phyloP scores from a whole-genome alignment of 2,329 filamentous ascomycete genomes.

The Ophiostoma triangulosporum region DNA sequence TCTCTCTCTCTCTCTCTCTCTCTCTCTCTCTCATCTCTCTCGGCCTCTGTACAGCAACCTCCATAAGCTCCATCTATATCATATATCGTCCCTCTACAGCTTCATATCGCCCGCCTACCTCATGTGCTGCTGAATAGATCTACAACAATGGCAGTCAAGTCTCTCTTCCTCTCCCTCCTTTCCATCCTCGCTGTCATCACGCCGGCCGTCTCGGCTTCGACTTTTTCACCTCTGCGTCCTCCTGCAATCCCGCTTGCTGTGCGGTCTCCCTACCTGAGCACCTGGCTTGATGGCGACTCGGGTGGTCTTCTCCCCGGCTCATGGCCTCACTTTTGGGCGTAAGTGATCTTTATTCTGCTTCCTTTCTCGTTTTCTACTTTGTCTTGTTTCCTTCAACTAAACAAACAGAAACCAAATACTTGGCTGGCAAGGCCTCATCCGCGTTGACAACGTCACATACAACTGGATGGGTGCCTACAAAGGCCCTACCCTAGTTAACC shows the following conservation, averaged over 20 bases:
- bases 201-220: constrained; percentile 9
- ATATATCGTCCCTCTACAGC: neutral
- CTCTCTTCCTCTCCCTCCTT: neutral
- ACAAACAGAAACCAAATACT: constrained; percentile 36
- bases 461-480: constrained; percentile 53
- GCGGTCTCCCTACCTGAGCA: constrained; percentile 59
- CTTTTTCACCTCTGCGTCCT: constrained; percentile 20
- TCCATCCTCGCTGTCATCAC: neutral
- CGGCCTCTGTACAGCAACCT: neutral
- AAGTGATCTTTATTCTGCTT: no score
- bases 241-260: constrained; percentile 50
- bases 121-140: neutral
- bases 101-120: neutral
- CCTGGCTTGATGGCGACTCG: constrained; percentile 50
- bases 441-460: constrained; percentile 49
- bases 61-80: neutral
- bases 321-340: constrained; percentile 60
- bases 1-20: neutral
- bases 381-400: neutral
- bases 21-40: neutral
- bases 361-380: neutral
- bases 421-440: constrained; percentile 57
- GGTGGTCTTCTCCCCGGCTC: constrained; percentile 54
- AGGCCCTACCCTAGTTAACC: constrained; percentile 37
- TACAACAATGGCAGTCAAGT: constrained; percentile 3